Conservation (phyloP, 371 early-diverging fungal genomes). For the Saksenaea vasiformis region DNA sequence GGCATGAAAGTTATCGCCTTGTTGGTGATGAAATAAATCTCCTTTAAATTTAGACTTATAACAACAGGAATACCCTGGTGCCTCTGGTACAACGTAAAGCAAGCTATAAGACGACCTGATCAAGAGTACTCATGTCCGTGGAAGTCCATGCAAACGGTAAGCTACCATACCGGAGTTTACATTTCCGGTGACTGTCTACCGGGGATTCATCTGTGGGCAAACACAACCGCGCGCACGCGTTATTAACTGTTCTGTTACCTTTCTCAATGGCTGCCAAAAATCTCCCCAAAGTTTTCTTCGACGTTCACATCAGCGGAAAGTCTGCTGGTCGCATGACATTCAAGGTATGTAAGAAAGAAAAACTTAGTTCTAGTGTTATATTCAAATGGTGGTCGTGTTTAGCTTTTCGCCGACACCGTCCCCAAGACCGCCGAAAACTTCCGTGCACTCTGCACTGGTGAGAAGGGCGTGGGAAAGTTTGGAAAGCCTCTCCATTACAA, state of each 20-base stretch:
- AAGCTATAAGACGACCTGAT: too few relatives aligned
- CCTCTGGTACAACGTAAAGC: too few relatives aligned
- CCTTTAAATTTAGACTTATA: too few relatives aligned
- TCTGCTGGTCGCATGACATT: slow-evolving; percentile 50
- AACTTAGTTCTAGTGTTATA: background rate
- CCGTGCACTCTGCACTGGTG: slow-evolving; percentile 78
- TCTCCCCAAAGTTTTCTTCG: slow-evolving; percentile 59
- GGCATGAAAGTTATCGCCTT: too few relatives aligned
- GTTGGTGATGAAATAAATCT: too few relatives aligned
- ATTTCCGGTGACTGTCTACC: too few relatives aligned
- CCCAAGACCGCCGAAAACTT: slow-evolving; percentile 99
- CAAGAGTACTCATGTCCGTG: too few relatives aligned
- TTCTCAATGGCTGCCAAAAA: slow-evolving; percentile 26
- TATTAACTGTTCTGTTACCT: background rate
- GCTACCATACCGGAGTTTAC: too few relatives aligned
- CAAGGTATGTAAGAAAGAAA: slow-evolving; percentile 15
- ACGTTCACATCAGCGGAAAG: slow-evolving; percentile 58
- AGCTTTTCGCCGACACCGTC: slow-evolving; percentile 89
- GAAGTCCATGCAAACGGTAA: too few relatives aligned
- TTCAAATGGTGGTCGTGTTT: background rate
- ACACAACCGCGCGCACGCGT: background rate
- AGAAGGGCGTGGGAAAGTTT: slow-evolving; percentile 72
- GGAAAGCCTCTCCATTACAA: slow-evolving; percentile 78
- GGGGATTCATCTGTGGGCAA: background rate
- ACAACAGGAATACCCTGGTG: too few relatives aligned